Evolutionary conservation across 2,329 filamentous ascomycete species (phyloP).

Genomic region (Exserohilum turcica): DNA sequence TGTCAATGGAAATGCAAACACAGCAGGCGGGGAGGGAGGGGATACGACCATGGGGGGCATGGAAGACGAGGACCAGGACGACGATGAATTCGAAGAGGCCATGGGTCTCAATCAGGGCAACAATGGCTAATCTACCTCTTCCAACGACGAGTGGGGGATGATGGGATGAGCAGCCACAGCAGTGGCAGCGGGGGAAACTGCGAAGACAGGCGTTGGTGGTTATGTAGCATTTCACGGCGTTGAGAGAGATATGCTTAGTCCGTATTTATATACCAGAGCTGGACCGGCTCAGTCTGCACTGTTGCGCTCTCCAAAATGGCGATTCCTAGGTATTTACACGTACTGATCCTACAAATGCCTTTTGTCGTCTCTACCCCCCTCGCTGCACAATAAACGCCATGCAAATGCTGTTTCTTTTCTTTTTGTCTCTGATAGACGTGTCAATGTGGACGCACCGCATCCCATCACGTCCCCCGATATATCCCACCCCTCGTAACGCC

Average conservation of each 20-base stretch:
- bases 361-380: background rate
- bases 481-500: conserved; percentile 27
- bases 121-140: background rate
- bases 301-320: background rate
- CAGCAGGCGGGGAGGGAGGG: conserved; percentile 22
- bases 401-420: background rate
- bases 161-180: background rate
- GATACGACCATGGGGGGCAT: conserved; percentile 41
- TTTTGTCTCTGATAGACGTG: background rate
- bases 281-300: conserved; percentile 7
- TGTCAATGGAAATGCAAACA: conserved; percentile 20
- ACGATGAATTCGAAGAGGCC: conserved; percentile 53
- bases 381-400: background rate
- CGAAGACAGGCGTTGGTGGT: conserved; percentile 4
- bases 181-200: too few relatives aligned
- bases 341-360: conserved; percentile 20
- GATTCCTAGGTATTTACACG: conserved; percentile 7
- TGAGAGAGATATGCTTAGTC: background rate
- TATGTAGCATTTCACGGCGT: conserved; percentile 1
- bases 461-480: conserved; percentile 19
- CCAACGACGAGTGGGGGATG: too few relatives aligned
- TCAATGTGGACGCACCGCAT: background rate
- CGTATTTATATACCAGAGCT: conserved; percentile 31
- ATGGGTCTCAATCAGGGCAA: conserved; percentile 33
- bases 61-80: conserved; percentile 47